These are phyloP conservation scores for Nitzschia putrida DNA, from an alignment of 108 stramenopile species.

Conservation along the genomic window DNA sequence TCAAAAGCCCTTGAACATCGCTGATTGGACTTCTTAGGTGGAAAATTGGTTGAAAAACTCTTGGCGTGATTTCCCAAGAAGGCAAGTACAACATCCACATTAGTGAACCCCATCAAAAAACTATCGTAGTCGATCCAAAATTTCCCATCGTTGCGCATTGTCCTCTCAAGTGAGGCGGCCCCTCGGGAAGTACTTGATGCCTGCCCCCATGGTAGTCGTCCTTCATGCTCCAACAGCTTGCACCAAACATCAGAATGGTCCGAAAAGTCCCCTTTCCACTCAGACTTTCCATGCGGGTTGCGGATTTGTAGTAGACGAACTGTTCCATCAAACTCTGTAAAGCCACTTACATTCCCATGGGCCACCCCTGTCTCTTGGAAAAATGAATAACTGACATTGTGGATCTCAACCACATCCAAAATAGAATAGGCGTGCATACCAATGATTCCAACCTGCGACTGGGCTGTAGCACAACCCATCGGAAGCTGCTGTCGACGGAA, in stretches of 20 bases:
- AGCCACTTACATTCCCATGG: conserved; percentile 60
- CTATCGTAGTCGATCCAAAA: conserved; percentile 80
- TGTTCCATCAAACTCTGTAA: conserved; percentile 68
- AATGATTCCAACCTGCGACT: conserved; percentile 73
- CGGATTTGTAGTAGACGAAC: conserved; percentile 79
- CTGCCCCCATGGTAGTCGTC: background rate
- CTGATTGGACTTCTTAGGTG: conserved; percentile 60
- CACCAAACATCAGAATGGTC: conserved; percentile 57
- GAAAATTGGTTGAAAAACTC: conserved; percentile 63
- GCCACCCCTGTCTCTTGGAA: conserved; percentile 47
- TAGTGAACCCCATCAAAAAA: conserved; percentile 69
- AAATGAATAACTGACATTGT: conserved; percentile 59
- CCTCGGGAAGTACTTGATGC: background rate
- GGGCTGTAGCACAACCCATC: conserved; percentile 77
- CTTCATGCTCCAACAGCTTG: conserved; percentile 43
- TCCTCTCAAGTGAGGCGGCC: conserved; percentile 48
- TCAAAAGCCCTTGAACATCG: conserved; percentile 69
- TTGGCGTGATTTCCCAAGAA: conserved; percentile 66
- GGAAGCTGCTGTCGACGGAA: conserved; percentile 48
- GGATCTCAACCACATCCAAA: conserved; percentile 84
- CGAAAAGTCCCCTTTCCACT: conserved; percentile 80
- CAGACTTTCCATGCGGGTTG: conserved; percentile 71
- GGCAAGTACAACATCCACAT: conserved; percentile 74
- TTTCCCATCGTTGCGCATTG: conserved; percentile 64
- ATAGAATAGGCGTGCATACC: conserved; percentile 94